phyloP scores from a whole-genome alignment of 495 filamentous ascomycete species.

The Penicillium salamii region DNA sequence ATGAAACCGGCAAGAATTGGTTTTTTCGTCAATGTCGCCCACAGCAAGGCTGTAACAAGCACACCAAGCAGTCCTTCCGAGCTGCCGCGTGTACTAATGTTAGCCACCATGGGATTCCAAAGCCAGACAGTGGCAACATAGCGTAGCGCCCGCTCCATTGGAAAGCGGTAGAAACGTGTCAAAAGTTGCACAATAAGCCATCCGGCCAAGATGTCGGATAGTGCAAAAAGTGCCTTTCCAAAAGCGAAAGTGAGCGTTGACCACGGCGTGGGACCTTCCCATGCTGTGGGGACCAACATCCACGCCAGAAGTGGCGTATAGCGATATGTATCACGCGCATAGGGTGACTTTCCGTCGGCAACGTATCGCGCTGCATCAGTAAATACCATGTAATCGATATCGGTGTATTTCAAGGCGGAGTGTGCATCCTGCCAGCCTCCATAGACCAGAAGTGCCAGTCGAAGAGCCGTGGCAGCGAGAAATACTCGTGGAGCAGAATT shows the following conservation, averaged over 20 bases:
- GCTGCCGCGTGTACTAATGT: slow-evolving; percentile 89
- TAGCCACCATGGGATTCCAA: slow-evolving; percentile 96
- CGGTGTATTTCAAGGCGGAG: slow-evolving; percentile 92
- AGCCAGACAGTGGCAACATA: slow-evolving; percentile 81
- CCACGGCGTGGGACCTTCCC: slow-evolving; percentile 32
- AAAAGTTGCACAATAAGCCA: slow-evolving; percentile 76
- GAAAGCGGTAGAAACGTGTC: slow-evolving; percentile 40
- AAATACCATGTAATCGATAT: slow-evolving; percentile 98
- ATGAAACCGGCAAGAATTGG: slow-evolving; percentile 68
- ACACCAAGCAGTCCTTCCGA: slow-evolving; percentile 88
- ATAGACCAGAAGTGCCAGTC: slow-evolving; percentile 72
- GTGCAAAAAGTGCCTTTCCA: slow-evolving; percentile 84
- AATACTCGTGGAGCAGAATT: slow-evolving; percentile 57
- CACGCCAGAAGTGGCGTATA: slow-evolving; percentile 94
- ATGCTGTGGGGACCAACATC: slow-evolving; percentile 80
- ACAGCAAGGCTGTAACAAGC: slow-evolving; percentile 75
- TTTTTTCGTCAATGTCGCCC: slow-evolving; percentile 63
- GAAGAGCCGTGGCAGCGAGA: slow-evolving; percentile 62
- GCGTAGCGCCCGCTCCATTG: slow-evolving; percentile 54
- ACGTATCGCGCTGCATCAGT: slow-evolving; percentile 90
- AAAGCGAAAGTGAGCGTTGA: slow-evolving; percentile 57
- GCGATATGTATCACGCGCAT: slow-evolving; percentile 88
- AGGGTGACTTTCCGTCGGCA: slow-evolving; percentile 64
- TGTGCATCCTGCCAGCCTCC: slow-evolving; percentile 87
- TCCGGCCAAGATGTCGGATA: slow-evolving; percentile 79